Percentiles rank a stretch among this genome's conserved stretches.
Conservation (phyloP, 1,284 basidiomycete genomes). For the Malassezia obtusa region DNA sequence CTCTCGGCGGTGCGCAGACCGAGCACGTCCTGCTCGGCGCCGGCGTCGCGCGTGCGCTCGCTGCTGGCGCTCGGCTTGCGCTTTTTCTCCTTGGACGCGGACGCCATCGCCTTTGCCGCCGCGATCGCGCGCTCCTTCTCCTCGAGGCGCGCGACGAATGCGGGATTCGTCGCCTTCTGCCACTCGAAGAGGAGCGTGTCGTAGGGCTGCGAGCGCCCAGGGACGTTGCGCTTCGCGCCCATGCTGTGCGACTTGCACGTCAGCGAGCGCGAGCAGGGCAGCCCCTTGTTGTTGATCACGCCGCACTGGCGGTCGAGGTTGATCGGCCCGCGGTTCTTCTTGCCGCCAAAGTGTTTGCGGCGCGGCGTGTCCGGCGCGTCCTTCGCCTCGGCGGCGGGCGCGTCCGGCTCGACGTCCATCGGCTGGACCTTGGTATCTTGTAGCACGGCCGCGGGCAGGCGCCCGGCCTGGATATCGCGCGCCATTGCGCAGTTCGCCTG, state of each 20-base stretch:
- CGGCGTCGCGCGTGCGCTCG: background rate
- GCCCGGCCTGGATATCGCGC: conserved; percentile 28
- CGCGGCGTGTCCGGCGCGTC: conserved; percentile 11
- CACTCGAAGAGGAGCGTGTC: conserved; percentile 73
- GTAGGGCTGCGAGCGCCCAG: conserved; percentile 72
- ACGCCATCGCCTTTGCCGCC: conserved; percentile 28
- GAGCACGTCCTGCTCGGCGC: background rate
- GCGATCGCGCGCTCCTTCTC: conserved; percentile 52
- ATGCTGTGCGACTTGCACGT: conserved; percentile 98
- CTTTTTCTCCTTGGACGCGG: conserved; percentile 36
- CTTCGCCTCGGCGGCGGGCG: background rate
- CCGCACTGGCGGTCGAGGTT: conserved; percentile 90
- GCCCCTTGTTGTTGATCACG: conserved; percentile 88
- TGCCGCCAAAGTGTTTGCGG: conserved; percentile 23
- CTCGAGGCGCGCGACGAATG: conserved; percentile 75
- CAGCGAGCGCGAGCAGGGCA: conserved; percentile 88
- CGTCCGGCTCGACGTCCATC: background rate
- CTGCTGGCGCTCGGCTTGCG: conserved; percentile 19
- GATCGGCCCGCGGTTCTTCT: conserved; percentile 25
- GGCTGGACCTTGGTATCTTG: conserved; percentile 17
- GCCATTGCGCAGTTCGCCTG: conserved; percentile 34
- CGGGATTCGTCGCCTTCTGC: conserved; percentile 83
- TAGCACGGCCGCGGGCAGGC: conserved; percentile 29
- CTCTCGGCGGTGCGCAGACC: conserved; percentile 13
- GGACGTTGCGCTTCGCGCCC: conserved; percentile 86